These are phyloP conservation scores for Phaeolepiota aurea DNA, from an alignment of 768 basidiomycete species.

Conservation along the genomic window DNA sequence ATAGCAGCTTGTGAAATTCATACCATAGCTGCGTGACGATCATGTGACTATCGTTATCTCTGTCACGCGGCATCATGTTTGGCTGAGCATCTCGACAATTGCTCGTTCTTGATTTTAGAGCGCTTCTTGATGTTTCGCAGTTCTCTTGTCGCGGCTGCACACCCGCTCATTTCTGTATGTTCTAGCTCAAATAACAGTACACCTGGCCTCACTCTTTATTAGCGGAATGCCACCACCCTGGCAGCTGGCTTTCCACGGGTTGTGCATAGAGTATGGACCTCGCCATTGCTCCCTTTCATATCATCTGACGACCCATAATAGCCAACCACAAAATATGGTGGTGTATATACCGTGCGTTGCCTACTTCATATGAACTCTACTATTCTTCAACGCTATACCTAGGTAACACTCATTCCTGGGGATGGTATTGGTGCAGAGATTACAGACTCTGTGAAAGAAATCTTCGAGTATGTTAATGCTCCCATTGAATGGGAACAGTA, in stretches of 20 bases:
- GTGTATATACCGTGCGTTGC: constrained; percentile 74
- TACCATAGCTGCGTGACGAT: no score
- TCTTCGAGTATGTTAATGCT: constrained; percentile 94
- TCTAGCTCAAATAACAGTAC: not conserved
- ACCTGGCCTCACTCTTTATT: constrained; percentile 7
- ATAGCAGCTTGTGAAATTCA: no score
- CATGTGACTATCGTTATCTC: not conserved
- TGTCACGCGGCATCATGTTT: no score
- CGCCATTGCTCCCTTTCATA: constrained; percentile 8
- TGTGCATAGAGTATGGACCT: constrained; percentile 50
- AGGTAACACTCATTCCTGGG: constrained; percentile 97
- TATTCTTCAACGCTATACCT: constrained; percentile 16
- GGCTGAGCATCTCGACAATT: no score
- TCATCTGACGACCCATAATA: constrained; percentile 18
- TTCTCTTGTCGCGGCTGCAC: no score
- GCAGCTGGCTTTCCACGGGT: constrained; percentile 75
- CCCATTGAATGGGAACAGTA: constrained; percentile 99
- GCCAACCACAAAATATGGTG: constrained; percentile 87
- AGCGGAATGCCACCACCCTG: constrained; percentile 71
- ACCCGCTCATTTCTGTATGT: not conserved
- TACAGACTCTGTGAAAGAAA: constrained; percentile 97
- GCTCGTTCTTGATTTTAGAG: no score
- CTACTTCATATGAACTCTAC: constrained; percentile 5
- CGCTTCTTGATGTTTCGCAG: no score
- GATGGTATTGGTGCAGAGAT: constrained; percentile 98